Base-by-base conservation (phyloP, 139 green algal genomes). In the Haematococcus sp. region DNA sequence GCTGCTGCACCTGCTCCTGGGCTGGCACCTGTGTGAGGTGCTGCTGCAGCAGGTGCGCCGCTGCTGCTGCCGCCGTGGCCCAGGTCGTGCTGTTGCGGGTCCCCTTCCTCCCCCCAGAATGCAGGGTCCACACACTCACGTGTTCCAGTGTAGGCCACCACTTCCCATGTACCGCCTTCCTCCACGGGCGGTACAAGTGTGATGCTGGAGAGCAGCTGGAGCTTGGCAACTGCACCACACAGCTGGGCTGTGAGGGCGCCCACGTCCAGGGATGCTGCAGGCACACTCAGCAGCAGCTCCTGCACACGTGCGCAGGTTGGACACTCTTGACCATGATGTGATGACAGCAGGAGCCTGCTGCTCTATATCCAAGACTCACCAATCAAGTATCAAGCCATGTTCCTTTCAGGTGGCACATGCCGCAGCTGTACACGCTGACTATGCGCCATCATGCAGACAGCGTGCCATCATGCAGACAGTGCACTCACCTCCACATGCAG, bases 151-250 rank as follows among this genome's bases (percentile, higher is more conserved):
- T 85, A 75, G 19, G 66, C 83, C 7, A 82, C 68, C 3, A 88
- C 35, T 67, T 88, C 83, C 63, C 85, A 88, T 0, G 76, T 85
- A 55, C 75, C 75, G 27, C 82, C 82, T 87, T 67, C 64, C 28
- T 40, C 58, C 58, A 40, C 7, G 11, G 51, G 59, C 2, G 44
- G 33, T 17, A 52, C 30, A 34, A 5, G 4, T 4, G 46, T 1
- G 1, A 52, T 52, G 13, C 15, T 52, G 31, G 61, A 35, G 11
- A 80, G 60, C 43, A 84, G 81, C 28, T 84, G 81, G 27, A 87
- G 77, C 77, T 79, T 80, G 3, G 83, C 60, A 49, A 87, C 70
- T 0, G 71, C 59, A 28, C 74, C 70, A 22, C 60, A 54, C 34
- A 87, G 76, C 1, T 64, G 61, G 19, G 59, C 63, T 49, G 79